Evolutionary conservation across 2,329 filamentous ascomycete genomes (phyloP).

Genomic region (Paracoccidioides lutzii): DNA sequence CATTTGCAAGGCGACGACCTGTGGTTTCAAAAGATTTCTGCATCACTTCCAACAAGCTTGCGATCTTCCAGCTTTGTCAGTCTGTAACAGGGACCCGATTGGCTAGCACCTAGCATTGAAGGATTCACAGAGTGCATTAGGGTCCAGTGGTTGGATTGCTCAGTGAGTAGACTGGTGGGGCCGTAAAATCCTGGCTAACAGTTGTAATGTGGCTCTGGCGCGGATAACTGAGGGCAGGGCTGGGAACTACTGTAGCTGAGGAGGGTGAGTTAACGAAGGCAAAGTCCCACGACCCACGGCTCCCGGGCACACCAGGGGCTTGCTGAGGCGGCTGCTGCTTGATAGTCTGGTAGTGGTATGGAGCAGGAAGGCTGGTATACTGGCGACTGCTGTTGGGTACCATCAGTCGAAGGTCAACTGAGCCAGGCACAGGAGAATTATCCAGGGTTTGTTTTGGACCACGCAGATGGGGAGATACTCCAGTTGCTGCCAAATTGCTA

Average conservation of each 20-base stretch:
- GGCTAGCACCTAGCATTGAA: background rate
- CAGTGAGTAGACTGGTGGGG: conserved; percentile 22
- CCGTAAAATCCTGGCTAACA: conserved; percentile 1
- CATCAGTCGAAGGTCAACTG: conserved; percentile 28
- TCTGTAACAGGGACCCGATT: background rate
- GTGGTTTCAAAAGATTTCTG: background rate
- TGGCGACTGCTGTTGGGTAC: conserved; percentile 21
- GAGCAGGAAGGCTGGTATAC: conserved; percentile 19
- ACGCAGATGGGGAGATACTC: conserved; percentile 32
- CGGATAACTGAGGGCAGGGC: conserved; percentile 22
- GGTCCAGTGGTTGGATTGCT: conserved; percentile 17
- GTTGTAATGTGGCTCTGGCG: conserved; percentile 1
- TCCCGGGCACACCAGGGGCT: conserved; percentile 20
- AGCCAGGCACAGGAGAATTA: conserved; percentile 14
- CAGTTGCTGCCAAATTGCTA: conserved; percentile 29
- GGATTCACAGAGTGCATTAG: conserved; percentile 3
- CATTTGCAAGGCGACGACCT: background rate
- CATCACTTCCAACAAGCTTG: background rate
- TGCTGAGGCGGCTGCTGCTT: conserved; percentile 20
- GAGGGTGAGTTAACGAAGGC: conserved; percentile 17
- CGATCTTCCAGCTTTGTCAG: background rate
- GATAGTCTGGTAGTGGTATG: conserved; percentile 23
- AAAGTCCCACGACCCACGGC: conserved; percentile 28
- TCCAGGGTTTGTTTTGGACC: conserved; percentile 15
- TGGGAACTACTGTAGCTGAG: conserved; percentile 18